These are phyloP conservation scores for Claviceps cyperi DNA, from an alignment of 2,329 filamentous ascomycete genomes.

Conservation along the genomic window DNA sequence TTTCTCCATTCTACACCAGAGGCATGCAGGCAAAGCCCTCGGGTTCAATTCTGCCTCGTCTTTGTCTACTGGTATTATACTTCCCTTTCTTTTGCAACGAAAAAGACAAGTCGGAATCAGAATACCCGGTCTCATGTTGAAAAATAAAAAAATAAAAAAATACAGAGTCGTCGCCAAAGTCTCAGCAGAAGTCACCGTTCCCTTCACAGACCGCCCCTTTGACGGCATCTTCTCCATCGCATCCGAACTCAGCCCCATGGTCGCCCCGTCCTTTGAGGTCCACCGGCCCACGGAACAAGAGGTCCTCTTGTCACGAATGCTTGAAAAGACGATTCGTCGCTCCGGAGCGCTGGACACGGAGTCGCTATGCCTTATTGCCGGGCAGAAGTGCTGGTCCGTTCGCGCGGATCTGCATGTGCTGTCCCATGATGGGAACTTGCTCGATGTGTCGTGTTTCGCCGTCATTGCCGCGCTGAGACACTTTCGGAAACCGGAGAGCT, in stretches of 20 bases:
- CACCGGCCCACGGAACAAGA: constrained; percentile 74
- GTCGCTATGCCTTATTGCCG: constrained; percentile 84
- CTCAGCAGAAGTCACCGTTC: constrained; percentile 75
- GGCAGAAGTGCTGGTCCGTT: constrained; percentile 80
- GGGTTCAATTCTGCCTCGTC: no score
- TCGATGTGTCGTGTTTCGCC: constrained; percentile 74
- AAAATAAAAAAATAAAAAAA: not conserved
- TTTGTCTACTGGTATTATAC: not conserved
- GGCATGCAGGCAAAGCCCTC: not conserved
- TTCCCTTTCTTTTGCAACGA: not conserved
- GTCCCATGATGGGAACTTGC: constrained; percentile 77
- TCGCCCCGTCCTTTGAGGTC: constrained; percentile 77
- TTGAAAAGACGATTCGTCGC: constrained; percentile 88
- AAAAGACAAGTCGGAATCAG: no score
- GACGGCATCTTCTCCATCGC: constrained; percentile 90
- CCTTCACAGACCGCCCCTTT: constrained; percentile 77
- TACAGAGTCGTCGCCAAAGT: constrained; percentile 67
- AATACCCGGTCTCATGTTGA: not conserved
- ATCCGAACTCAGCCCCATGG: constrained; percentile 84
- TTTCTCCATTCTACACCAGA: not conserved
- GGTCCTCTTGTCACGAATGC: constrained; percentile 68
- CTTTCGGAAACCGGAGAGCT: constrained; percentile 80
- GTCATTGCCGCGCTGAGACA: constrained; percentile 80
- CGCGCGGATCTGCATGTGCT: constrained; percentile 86
- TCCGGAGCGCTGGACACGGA: constrained; percentile 90